Conservation (phyloP, 768 basidiomycete genomes). For the Leccinellum rugosiceps region DNA sequence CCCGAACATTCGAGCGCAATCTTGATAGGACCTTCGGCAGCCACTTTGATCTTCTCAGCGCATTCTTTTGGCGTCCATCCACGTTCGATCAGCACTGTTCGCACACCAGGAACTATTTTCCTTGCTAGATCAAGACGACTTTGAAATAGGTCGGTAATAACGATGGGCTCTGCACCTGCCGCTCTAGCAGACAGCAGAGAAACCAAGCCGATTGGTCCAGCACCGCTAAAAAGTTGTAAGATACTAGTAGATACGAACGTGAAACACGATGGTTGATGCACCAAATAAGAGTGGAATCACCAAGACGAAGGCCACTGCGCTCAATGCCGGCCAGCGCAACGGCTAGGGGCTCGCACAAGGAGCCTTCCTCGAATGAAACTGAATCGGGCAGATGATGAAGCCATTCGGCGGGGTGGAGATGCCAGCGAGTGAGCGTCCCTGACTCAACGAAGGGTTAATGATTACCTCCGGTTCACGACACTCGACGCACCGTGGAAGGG, state of each 20-base stretch:
- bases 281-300: constrained; percentile 63
- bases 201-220: constrained; percentile 65
- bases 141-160: constrained; percentile 67
- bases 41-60: constrained; percentile 50
- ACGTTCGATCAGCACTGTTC: constrained; percentile 53
- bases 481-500: constrained; percentile 53
- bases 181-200: constrained; percentile 62
- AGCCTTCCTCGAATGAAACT: constrained; percentile 64
- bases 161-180: constrained; percentile 66
- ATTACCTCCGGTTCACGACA: background rate
- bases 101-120: constrained; percentile 55
- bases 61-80: constrained; percentile 45
- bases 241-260: background rate
- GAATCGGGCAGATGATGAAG: constrained; percentile 60
- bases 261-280: constrained; percentile 19
- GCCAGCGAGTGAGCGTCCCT: constrained; percentile 66
- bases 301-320: constrained; percentile 60
- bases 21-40: constrained; percentile 47
- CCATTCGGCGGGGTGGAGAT: constrained; percentile 66
- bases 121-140: constrained; percentile 66
- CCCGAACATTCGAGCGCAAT: constrained; percentile 65
- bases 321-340: constrained; percentile 69
- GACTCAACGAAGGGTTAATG: background rate
- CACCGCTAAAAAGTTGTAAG: constrained; percentile 43
- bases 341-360: constrained; percentile 64